Base-by-base conservation (phyloP, 2,329 filamentous ascomycete genomes). In the Exserohilum rostratum region DNA sequence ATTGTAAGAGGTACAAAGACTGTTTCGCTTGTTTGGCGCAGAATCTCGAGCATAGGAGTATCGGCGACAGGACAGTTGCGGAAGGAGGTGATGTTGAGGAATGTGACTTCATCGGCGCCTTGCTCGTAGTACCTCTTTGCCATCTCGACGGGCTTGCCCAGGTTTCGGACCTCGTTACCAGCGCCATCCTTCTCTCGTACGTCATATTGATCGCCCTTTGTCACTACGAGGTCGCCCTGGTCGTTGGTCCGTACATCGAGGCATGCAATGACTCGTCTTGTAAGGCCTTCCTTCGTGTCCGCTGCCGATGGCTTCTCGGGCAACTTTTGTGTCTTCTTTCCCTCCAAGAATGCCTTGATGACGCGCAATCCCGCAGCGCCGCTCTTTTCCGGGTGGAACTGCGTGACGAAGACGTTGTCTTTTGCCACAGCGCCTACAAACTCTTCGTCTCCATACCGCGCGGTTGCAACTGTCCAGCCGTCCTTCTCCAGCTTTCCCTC, bases 371-470 rank as follows among this genome's bases (percentile, higher is more conserved):
- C 95, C 2, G 95, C 93, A 15, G 89, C 87, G 48, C 95, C 95
- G 70, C 91, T 96, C 82, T 99, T 99, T 72, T 99, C 95, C 0
- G 95, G 95, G 78, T 99, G 95, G 75, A 99, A 99, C 69, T 99
- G 95, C 2, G 95, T 96, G 2, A 89, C 93, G 54, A 96, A 86
- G 18, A 98, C 79, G 74, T 96, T 96, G 17, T 86, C 89, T 68
- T 87, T 90, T 29, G 91, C 90, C 35, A 99, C 84, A 15, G 93
- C 95, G 42, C 95, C 95, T 10, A 98, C 87, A 71, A 99, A 99
- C 33, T 89, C 89, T 78, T 99, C 92, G 12, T 84, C 80, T 29
- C 93, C 93, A 75, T 99, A 99, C 13, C 85, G 87, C 15, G 88
- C 93, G 2, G 90, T 96, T 1, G 95, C 95, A n/a, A 98, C 89